Evolutionary conservation across 2,329 filamentous ascomycete genomes (phyloP).

Genomic region (Calonectria leucothoes): DNA sequence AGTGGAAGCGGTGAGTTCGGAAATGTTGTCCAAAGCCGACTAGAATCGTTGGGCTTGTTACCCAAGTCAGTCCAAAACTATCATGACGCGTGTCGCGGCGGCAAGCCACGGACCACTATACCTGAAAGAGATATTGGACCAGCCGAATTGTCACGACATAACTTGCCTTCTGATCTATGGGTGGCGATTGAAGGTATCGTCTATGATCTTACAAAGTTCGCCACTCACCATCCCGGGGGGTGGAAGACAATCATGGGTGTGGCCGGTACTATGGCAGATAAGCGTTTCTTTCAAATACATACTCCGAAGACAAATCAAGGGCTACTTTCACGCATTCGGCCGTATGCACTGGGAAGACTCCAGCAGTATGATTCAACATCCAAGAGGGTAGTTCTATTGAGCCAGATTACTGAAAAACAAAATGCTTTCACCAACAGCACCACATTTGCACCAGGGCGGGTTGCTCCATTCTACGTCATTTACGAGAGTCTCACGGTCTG

Average conservation of each 20-base stretch:
- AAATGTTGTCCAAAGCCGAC: background rate
- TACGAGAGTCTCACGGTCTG: background rate
- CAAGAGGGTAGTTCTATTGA: background rate
- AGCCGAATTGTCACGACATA: background rate
- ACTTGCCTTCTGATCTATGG: background rate
- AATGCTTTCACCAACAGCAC: background rate
- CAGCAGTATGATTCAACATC: background rate
- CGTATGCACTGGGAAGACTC: background rate
- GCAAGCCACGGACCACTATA: background rate
- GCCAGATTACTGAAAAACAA: background rate
- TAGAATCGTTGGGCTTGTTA: background rate
- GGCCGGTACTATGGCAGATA: background rate
- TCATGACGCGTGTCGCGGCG: background rate
- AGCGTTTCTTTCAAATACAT: background rate
- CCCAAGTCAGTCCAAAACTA: background rate
- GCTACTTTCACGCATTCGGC: background rate
- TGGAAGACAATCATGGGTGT: background rate
- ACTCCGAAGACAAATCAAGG: background rate
- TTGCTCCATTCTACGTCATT: background rate
- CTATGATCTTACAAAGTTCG: background rate
- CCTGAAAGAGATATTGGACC: background rate
- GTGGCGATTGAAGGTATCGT: background rate
- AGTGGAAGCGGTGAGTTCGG: background rate
- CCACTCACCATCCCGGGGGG: background rate
- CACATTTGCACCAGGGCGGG: background rate